phyloP scores from a whole-genome alignment of 2,329 filamentous ascomycete genomes.

The Claviceps capensis region DNA sequence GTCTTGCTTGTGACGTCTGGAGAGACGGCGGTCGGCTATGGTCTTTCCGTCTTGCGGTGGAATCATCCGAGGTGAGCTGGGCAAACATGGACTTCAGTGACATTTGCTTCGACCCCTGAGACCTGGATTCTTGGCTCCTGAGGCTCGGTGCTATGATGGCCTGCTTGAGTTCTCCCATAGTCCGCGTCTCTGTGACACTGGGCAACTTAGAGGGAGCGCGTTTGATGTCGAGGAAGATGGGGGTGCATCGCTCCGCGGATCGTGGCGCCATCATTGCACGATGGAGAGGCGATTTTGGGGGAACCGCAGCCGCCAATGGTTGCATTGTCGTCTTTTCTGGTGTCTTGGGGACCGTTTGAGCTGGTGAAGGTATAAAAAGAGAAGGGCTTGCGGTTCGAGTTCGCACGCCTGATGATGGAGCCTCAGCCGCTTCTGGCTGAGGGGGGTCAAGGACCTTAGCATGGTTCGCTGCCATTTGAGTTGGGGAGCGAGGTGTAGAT shows the following conservation, averaged over 20 bases:
- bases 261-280: conserved; percentile 4
- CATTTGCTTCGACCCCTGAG: not conserved
- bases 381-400: not conserved
- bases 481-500: not conserved
- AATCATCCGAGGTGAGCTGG: not conserved
- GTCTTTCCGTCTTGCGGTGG: not conserved
- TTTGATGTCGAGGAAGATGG: conserved; percentile 3
- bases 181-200: conserved; percentile 1
- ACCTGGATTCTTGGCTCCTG: not conserved
- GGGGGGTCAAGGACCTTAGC: not conserved
- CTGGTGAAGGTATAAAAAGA: conserved; percentile 1
- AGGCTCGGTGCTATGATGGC: conserved; percentile 4
- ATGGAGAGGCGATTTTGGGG: not conserved
- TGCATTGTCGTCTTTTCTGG: not conserved
- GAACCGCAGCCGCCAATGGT: not conserved
- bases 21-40: not conserved
- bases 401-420: not conserved
- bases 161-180: conserved; percentile 6
- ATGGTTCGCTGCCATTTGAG: not conserved
- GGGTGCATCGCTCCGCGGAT: conserved; percentile 5
- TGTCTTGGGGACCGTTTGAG: not conserved
- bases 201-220: not conserved
- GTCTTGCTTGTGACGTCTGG: not conserved
- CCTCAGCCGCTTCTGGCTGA: not conserved
- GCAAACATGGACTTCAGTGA: not conserved